Evolutionary conservation across 352 stramenopile species (phyloP), one percentile per base, ranked within the genome.

Genomic region (Globisporangium middletonii): DNA sequence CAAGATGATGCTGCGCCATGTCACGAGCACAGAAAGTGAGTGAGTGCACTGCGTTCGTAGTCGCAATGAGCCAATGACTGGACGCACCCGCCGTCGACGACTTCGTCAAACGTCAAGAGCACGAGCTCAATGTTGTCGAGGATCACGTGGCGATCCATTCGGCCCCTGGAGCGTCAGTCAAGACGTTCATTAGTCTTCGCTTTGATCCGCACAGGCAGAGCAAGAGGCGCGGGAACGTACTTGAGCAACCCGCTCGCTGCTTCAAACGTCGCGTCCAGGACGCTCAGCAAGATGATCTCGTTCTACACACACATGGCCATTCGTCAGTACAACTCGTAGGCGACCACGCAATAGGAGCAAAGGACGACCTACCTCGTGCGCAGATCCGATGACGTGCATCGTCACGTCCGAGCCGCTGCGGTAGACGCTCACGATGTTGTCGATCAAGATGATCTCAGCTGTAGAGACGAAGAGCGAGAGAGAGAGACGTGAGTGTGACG

Each of bases 101-200:
- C 83, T 71, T 97, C 88, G 57, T 97, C 88, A 53, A 95, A 87
- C 13, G 86, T 92, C 47, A 97, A 67, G 41, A 97, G 72, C 55
- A 96, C 87, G 44, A 95, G 60, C 64, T 97, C 88, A 50, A 97
- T 92, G 74, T 96, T 96, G 69, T 96, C 87, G 26, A 96, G 66
- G 66, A 96, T 88, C 59, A 92, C 86, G 57, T 94, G 79, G 47
- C 85, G 83, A 58, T 96, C 87, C 65, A 95, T 83, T 45, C 89
- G 80, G 23, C 84, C 83, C 62, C 86, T 92, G 59, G 23, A 15
- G 12, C 23, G 30, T 18, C 42, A 28, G 46, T 12, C 4, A 57
- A 23, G 23, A 23, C 23, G 5, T 18, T 16, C 18, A 35, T 55
- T 11, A 65, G 41, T 27, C n/a, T 6, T 23, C 23, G 23, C 23